Conservation (phyloP, 1,284 basidiomycete species). For the Polyporus tsugae region DNA sequence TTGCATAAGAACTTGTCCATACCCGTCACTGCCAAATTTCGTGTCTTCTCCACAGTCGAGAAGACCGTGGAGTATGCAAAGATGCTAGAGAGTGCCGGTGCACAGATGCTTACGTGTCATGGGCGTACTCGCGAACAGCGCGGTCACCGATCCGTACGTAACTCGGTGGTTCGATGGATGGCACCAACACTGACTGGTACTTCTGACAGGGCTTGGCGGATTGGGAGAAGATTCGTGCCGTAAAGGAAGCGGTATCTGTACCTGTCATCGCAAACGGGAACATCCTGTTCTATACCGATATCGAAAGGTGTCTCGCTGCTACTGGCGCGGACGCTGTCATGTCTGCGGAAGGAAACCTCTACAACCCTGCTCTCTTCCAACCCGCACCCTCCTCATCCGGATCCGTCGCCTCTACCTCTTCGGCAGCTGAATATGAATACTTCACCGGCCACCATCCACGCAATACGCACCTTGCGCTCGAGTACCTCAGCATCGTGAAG, state of each 20-base stretch:
- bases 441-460: conserved; percentile 63
- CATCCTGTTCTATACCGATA: conserved; percentile 86
- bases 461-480: conserved; percentile 75
- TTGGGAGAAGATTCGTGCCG: conserved; percentile 47
- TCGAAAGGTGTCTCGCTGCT: conserved; percentile 76
- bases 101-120: conserved; percentile 95
- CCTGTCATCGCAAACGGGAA: conserved; percentile 99
- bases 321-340: conserved; percentile 95
- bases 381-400: conserved; percentile 17
- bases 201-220: conserved; percentile 54
- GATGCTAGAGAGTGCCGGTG: conserved; percentile 95
- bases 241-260: conserved; percentile 77
- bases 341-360: conserved; percentile 95
- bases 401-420: conserved; percentile 36
- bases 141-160: conserved; percentile 74
- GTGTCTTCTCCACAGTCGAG: conserved; percentile 87
- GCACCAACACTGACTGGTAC: background rate
- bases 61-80: conserved; percentile 93
- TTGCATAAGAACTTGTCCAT: conserved; percentile 86
- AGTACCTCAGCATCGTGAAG: conserved; percentile 88
- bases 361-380: conserved; percentile 89
- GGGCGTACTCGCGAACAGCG: conserved; percentile 93
- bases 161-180: too few species aligned
- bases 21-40: conserved; percentile 96
- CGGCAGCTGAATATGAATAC: conserved; percentile 38